Conservation (phyloP, 2,329 filamentous ascomycete species). For the Xylariaceae sp. region DNA sequence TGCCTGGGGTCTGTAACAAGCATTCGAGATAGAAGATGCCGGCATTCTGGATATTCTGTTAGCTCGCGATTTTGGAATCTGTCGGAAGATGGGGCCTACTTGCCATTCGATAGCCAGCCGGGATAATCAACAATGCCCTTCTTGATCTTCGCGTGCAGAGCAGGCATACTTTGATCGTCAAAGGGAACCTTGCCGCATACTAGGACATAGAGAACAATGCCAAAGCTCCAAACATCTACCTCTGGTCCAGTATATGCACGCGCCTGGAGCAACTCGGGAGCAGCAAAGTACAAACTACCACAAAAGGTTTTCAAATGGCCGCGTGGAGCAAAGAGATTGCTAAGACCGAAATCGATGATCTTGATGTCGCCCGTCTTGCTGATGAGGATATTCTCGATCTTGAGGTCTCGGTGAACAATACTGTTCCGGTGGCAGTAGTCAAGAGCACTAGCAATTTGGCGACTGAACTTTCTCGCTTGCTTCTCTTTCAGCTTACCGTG, state of each 20-base stretch:
- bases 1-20: constrained; percentile 91
- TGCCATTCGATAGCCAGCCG: constrained; percentile 87
- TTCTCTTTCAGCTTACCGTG: constrained; percentile 98
- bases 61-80: constrained; percentile 37
- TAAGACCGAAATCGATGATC: constrained; percentile 97
- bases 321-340: constrained; percentile 90
- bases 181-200: constrained; percentile 98
- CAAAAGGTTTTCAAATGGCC: constrained; percentile 94
- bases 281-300: constrained; percentile 96
- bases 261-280: constrained; percentile 91
- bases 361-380: constrained; percentile 99
- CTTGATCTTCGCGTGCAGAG: constrained; percentile 98
- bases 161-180: constrained; percentile 98
- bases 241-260: constrained; percentile 95
- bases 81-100: constrained; percentile 42
- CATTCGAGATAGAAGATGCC: constrained; percentile 91
- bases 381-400: constrained; percentile 99
- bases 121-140: constrained; percentile 96
- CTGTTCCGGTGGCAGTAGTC: constrained; percentile 99
- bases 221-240: constrained; percentile 98
- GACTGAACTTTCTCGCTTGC: constrained; percentile 94
- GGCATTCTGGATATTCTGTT: constrained; percentile 73
- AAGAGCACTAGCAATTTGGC: constrained; percentile 93
- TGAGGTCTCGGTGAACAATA: constrained; percentile 95
- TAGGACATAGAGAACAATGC: constrained; percentile 94